These are phyloP conservation scores for Mycena filopes DNA, from an alignment of 768 basidiomycete genomes.

Conservation along the genomic window DNA sequence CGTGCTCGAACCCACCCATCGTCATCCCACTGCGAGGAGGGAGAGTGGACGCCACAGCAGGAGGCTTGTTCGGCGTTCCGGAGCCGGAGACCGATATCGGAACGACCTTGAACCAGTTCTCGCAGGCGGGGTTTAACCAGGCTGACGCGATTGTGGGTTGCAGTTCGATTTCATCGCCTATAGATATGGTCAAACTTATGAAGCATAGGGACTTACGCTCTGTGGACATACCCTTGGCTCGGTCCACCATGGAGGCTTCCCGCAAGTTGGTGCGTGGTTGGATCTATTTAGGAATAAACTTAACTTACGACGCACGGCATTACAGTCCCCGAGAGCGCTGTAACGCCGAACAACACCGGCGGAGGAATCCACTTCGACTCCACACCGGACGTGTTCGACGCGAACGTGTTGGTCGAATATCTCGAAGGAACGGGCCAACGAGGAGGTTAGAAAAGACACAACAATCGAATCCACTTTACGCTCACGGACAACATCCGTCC, in stretches of 20 bases:
- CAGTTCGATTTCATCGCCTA: not conserved
- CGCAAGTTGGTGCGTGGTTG: constrained; percentile 28
- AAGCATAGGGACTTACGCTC: constrained; percentile 20
- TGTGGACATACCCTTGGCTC: constrained; percentile 33
- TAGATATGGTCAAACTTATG: constrained; percentile 2
- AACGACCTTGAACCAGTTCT: constrained; percentile 30
- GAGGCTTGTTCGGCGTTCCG: constrained; percentile 35
- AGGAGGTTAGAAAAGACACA: constrained; percentile 32
- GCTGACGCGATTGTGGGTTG: constrained; percentile 31
- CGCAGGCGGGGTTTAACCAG: constrained; percentile 25
- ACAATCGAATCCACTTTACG: not conserved
- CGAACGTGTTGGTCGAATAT: constrained; percentile 30
- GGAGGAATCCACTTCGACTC: constrained; percentile 34
- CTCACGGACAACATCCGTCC: not conserved
- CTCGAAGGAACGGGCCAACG: constrained; percentile 18
- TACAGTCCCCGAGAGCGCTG: constrained; percentile 31
- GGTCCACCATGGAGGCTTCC: constrained; percentile 32
- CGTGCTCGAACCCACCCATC: constrained; percentile 31
- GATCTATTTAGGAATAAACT: no score
- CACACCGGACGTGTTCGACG: constrained; percentile 30
- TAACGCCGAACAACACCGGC: constrained; percentile 31
- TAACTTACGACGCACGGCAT: not conserved
- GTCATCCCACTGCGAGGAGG: constrained; percentile 34
- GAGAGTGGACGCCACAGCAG: constrained; percentile 36
- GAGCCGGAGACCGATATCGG: constrained; percentile 34